Evolutionary conservation across 2,329 filamentous ascomycete genomes (phyloP).

Genomic region (Dothideomycetidae sp.): DNA sequence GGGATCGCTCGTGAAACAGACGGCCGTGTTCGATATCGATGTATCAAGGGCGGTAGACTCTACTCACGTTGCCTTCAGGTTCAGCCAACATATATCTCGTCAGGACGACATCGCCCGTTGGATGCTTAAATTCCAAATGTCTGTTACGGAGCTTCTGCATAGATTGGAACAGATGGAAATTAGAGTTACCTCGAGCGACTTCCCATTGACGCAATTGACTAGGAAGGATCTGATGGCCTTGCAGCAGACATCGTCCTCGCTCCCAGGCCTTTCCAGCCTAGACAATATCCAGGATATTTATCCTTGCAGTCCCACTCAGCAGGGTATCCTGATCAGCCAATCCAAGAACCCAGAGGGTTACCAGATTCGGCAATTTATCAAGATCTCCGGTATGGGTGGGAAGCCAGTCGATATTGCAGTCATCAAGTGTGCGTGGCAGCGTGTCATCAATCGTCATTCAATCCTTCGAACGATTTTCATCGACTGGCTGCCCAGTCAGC

Average conservation of each 20-base stretch:
- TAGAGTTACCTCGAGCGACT: background rate
- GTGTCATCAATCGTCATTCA: background rate
- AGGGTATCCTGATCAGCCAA: constrained; percentile 12
- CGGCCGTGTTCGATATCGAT: background rate
- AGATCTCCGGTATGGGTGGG: background rate
- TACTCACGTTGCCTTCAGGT: background rate
- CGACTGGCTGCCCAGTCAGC: background rate
- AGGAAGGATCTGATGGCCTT: background rate
- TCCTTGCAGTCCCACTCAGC: constrained; percentile 29
- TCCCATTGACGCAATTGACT: background rate
- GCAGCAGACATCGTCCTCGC: background rate
- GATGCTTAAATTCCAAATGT: background rate
- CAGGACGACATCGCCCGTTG: background rate
- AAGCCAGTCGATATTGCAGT: background rate
- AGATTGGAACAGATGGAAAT: background rate
- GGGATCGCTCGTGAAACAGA: background rate
- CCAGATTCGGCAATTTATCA: background rate
- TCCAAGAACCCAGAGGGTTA: background rate
- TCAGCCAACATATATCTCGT: background rate
- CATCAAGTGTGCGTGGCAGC: background rate
- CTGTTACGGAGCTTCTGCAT: background rate
- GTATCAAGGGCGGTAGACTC: background rate
- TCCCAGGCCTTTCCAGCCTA: constrained; percentile 5
- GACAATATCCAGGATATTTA: constrained; percentile 26
- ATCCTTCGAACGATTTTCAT: constrained; percentile 3